Base-by-base conservation (phyloP, 768 basidiomycete genomes). In the Hericium erinaceus region DNA sequence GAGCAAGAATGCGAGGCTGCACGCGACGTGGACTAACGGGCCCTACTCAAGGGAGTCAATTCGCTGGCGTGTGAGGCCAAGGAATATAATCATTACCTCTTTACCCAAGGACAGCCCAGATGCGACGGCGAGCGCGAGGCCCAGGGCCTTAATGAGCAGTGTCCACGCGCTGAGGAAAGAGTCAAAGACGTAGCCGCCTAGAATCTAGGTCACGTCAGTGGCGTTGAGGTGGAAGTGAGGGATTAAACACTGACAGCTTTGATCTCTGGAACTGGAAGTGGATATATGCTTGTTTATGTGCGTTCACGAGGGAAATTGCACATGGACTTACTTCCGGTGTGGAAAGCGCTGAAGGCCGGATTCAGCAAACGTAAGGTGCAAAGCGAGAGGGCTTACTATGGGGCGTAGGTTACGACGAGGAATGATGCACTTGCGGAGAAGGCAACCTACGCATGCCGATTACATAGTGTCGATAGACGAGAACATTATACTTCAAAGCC, bases 141-240 rank as follows among this genome's bases (percentile, higher is more conserved):
- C 92, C 37, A 93, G 71, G 0, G 85, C 81, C 68, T 95, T 95
- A 64, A 91, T 91, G 51, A 92, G 74, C 26, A 95, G 76, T 0
- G 89, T 92, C 86, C 90, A 91, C 1, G 84, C 81, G 9, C 87
- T 82, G n/a, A 95, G 77, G 69, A 92, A 93, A 1, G 85, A 81
- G 64, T 92, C 89, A 46, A 95, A 83, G 7, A 93, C 90, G 65
- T 91, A 93, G 41, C 92, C 90, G 24, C 84, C 83, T 16, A 92
- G 74, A 60, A 91, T 88, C 87, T 89, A 60, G 13, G 39, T 16
- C 12, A n/a, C 16, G 22, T 37, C 5, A 52, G 3, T 20, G 4
- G 4, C 26, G 20, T 20, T 20, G 39, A 52, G 46, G n/a, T 20
- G 4, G 1, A 48, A 10, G 18, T 8, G 20, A 44, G 15, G 13